phyloP scores from a whole-genome alignment of 2,329 filamentous ascomycete species.

The Knufia fluminis region DNA sequence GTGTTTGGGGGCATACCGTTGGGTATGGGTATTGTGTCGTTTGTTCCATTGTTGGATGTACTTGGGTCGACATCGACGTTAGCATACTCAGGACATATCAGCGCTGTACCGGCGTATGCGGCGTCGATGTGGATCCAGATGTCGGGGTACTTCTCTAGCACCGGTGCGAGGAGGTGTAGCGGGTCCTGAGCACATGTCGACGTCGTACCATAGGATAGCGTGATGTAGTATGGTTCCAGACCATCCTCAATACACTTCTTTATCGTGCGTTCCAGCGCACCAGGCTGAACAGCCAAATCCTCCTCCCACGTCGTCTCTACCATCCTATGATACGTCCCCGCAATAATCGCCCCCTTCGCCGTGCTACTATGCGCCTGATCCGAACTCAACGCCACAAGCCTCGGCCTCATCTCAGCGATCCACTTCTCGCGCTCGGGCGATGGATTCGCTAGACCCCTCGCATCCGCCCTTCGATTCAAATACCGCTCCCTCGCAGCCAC shows the following conservation, averaged over 20 bases:
- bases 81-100: constrained; percentile 69
- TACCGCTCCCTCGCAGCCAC: constrained; percentile 78
- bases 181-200: constrained; percentile 82
- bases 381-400: constrained; percentile 71
- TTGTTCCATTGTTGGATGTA: constrained; percentile 40
- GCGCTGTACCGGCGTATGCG: constrained; percentile 79
- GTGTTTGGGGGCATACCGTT: background rate
- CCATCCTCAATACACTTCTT: constrained; percentile 57
- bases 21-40: background rate
- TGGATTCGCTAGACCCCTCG: constrained; percentile 36
- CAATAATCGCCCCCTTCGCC: constrained; percentile 77
- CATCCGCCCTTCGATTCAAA: constrained; percentile 51
- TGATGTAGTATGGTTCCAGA: constrained; percentile 78
- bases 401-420: constrained; percentile 55
- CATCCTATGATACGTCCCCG: constrained; percentile 69
- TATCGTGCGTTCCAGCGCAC: constrained; percentile 52
- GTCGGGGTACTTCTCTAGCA: constrained; percentile 41
- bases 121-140: constrained; percentile 93
- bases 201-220: constrained; percentile 75
- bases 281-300: constrained; percentile 61
- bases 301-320: constrained; percentile 55
- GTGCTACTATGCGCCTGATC: constrained; percentile 74
- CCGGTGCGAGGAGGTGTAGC: constrained; percentile 56
- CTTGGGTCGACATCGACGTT: background rate
- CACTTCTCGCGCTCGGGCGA: constrained; percentile 58